Conservation (phyloP, 2,329 filamentous ascomycete species). For the Lasiodiplodia theobromae region DNA sequence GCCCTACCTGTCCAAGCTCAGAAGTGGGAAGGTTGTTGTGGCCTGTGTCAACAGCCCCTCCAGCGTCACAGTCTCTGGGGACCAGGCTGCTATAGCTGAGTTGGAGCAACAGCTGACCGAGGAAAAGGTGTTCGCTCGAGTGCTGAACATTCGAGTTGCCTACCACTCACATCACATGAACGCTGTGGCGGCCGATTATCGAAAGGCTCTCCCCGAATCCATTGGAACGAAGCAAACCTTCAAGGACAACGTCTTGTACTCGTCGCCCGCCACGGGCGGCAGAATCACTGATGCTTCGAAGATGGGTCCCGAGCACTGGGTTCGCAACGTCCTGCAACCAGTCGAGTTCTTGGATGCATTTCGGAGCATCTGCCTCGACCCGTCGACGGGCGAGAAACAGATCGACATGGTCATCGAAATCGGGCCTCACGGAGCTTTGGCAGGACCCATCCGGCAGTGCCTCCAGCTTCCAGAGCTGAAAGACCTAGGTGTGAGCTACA, state of each 20-base stretch:
- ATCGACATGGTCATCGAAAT: slow-evolving; percentile 34
- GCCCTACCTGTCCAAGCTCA: neutral
- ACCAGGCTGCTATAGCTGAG: slow-evolving; percentile 45
- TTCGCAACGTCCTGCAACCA: no score
- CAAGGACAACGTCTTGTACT: no score
- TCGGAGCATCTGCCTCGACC: no score
- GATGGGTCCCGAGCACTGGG: no score
- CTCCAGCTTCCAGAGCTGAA: slow-evolving; percentile 7
- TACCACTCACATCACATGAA: slow-evolving; percentile 55
- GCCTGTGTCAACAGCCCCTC: slow-evolving; percentile 49
- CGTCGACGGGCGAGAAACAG: slow-evolving; percentile 15
- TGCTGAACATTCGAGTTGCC: slow-evolving; percentile 51
- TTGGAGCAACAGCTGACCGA: slow-evolving; percentile 41
- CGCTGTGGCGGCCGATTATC: no score
- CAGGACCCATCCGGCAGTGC: slow-evolving; percentile 31
- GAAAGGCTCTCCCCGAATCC: no score
- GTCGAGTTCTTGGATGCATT: no score
- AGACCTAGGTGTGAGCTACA: slow-evolving; percentile 34
- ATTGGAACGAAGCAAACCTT: no score
- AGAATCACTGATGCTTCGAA: no score
- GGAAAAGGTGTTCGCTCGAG: slow-evolving; percentile 46
- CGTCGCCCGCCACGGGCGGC: no score
- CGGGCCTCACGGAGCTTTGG: slow-evolving; percentile 41
- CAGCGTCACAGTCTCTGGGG: slow-evolving; percentile 56
- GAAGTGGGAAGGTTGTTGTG: slow-evolving; percentile 28